Conservation (phyloP, 371 early-diverging fungal genomes). For the Amoeboradix gromovi region DNA sequence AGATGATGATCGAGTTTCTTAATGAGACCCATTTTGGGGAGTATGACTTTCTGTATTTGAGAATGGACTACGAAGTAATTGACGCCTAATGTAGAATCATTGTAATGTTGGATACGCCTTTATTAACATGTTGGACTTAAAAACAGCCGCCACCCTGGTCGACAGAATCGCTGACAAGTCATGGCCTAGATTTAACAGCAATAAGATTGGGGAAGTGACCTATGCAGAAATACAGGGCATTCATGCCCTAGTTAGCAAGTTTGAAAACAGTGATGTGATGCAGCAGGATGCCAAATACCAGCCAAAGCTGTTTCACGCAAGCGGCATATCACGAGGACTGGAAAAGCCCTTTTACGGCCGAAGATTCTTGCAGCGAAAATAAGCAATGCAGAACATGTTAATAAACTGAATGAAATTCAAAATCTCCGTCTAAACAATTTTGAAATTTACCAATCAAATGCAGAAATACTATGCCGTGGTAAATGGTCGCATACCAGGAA, state of each 20-base stretch:
- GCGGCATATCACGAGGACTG: background rate
- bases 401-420: background rate
- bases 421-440: background rate
- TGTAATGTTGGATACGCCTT: slow-evolving; percentile 71
- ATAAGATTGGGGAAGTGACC: slow-evolving; percentile 47
- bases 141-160: slow-evolving; percentile 34
- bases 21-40: slow-evolving; percentile 38
- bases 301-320: slow-evolving; percentile 6
- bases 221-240: slow-evolving; percentile 74
- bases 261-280: slow-evolving; percentile 34
- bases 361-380: background rate
- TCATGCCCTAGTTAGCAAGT: slow-evolving; percentile 42
- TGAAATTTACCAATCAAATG: background rate
- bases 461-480: background rate
- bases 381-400: background rate
- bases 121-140: slow-evolving; percentile 41
- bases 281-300: slow-evolving; percentile 5
- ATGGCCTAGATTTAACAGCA: slow-evolving; percentile 53
- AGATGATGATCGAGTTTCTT: slow-evolving; percentile 44
- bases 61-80: slow-evolving; percentile 63
- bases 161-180: slow-evolving; percentile 41
- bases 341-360: background rate
- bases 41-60: slow-evolving; percentile 59
- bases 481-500: background rate
- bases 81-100: slow-evolving; percentile 5